Evolutionary conservation across 179 eudicot species (phyloP), one percentile per base, ranked within the genome.

Genomic region (Patellifolia procumbens): DNA sequence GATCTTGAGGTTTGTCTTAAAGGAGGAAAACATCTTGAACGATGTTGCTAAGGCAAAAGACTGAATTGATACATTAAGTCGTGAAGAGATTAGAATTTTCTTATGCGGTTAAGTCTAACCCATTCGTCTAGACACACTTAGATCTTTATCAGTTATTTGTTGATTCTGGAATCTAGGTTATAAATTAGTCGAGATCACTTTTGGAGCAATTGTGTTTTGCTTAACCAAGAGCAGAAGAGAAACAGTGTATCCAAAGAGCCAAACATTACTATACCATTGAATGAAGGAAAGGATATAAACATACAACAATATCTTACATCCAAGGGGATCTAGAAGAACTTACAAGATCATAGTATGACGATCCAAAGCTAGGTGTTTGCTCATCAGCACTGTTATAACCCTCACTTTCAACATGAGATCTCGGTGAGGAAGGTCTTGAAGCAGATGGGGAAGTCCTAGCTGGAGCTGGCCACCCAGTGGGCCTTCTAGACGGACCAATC

Each of bases 341-440:
- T 81, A 95, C 99, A 51, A 88, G 77, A 72, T 95, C 98, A 78
- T 90, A 85, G 80, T 83, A 86, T 32, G 93, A 88, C 76, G 95
- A 81, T 34, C 88, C 92, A 79, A 76, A 95, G 80, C 85, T 78
- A 28, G 96, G 88, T 73, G 74, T 81, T 70, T 93, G 98, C 86
- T 95, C 99, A 82, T 95, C 99, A 59, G 98, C 98, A 74, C 99
- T 95, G 78, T 95, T 95, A 81, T 95, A 95, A 22, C 99, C 99
- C 85, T 95, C 98, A 79, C 64, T 85, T 65, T 95, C 99, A 84
- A 89, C 82, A 78, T 91, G 93, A 74, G 93, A 86, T 77, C 96
- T 85, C 0, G 99, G 99, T 12, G 99, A 93, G 66, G 98, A 91
- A 76, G 99, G 98, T 74, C 89, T 87, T 22, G 99, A 93, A 22